Percentiles rank a stretch among this genome's conserved stretches.
Evolutionary conservation across 164 flowering plant species (phyloP).

Genomic region (Aristolochia californica): DNA sequence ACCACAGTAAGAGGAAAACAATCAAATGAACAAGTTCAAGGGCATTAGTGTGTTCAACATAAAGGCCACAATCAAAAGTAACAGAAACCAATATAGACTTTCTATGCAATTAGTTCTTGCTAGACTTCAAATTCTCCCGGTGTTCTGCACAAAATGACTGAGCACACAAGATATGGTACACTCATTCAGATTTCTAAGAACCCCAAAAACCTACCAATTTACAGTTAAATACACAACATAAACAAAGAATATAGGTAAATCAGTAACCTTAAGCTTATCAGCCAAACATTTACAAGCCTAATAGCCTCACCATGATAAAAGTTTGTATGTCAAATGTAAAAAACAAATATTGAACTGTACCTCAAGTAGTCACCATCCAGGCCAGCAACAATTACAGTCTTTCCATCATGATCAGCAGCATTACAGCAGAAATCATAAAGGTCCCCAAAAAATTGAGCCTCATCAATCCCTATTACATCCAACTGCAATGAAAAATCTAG

Average conservation of each 20-base stretch:
- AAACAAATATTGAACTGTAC: slow-evolving; percentile 16
- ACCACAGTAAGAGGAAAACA: not conserved
- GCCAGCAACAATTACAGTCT: slow-evolving; percentile 75
- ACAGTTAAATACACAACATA: too few species aligned
- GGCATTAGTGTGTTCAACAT: too few species aligned
- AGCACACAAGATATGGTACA: too few species aligned
- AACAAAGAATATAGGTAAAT: too few species aligned
- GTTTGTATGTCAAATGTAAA: not conserved
- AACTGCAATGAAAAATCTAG: slow-evolving; percentile 22
- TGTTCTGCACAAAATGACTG: too few species aligned
- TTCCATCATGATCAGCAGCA: slow-evolving; percentile 86
- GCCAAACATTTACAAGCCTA: not conserved
- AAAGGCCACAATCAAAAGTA: not conserved
- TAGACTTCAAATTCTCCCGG: too few species aligned
- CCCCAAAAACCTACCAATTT: too few species aligned
- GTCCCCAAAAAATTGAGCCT: slow-evolving; percentile 90
- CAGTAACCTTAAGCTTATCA: too few species aligned
- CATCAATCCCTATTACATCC: slow-evolving; percentile 96
- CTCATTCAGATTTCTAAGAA: too few species aligned
- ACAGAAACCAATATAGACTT: too few species aligned
- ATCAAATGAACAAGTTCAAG: too few species aligned
- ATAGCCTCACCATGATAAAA: not conserved
- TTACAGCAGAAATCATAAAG: slow-evolving; percentile 82
- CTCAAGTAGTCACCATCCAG: slow-evolving; percentile 94
- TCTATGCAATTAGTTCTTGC: too few species aligned